phyloP scores from a whole-genome alignment of 768 basidiomycete species.

The Termitomyces sp. region DNA sequence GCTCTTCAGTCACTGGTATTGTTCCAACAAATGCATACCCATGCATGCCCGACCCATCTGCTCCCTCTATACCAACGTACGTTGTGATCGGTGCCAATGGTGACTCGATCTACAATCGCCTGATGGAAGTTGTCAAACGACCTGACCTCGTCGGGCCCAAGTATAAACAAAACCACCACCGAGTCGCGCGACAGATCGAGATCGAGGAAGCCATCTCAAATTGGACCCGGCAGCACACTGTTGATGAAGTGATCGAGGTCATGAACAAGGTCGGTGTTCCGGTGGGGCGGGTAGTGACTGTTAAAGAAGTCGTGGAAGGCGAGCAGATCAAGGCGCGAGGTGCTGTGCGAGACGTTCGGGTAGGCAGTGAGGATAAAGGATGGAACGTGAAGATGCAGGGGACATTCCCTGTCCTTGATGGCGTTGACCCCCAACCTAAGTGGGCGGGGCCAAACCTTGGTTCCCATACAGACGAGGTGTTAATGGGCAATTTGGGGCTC shows the following conservation, averaged over 20 bases:
- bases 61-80: constrained; percentile 40
- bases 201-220: constrained; percentile 59
- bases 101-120: constrained; percentile 60
- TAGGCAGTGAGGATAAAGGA: constrained; percentile 31
- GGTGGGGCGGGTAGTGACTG: constrained; percentile 56
- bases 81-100: constrained; percentile 72
- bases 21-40: constrained; percentile 75
- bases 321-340: constrained; percentile 53
- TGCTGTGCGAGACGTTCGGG: constrained; percentile 53
- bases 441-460: constrained; percentile 74
- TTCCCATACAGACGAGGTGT: constrained; percentile 45
- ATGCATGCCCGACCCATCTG: constrained; percentile 42
- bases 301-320: constrained; percentile 55
- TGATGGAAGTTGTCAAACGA: constrained; percentile 58
- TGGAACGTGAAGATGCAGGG: constrained; percentile 68
- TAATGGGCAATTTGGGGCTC: constrained; percentile 38
- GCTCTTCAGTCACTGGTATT: constrained; percentile 70
- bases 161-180: constrained; percentile 53
- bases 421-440: constrained; percentile 47
- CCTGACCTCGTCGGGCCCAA: constrained; percentile 51
- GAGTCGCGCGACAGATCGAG: constrained; percentile 55
- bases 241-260: constrained; percentile 45
- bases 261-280: constrained; percentile 54
- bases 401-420: constrained; percentile 59
- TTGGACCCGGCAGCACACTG: constrained; percentile 48